These are phyloP conservation scores for Boletales sp. DNA, from an alignment of 768 basidiomycete genomes.

Conservation along the genomic window DNA sequence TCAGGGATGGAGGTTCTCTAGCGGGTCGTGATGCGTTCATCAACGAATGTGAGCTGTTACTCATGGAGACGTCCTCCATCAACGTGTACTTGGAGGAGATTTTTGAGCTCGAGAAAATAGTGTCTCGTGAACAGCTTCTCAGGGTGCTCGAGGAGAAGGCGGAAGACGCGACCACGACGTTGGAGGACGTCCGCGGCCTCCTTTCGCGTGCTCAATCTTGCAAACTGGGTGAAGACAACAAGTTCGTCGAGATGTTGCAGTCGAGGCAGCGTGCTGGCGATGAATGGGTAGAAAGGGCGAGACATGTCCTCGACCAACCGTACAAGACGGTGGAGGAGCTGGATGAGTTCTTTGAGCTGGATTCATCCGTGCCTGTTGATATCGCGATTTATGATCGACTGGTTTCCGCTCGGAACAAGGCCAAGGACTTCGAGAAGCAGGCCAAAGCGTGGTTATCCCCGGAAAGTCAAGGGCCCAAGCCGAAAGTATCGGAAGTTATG, in stretches of 20 bases:
- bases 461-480: conserved; percentile 51
- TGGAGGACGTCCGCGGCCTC: conserved; percentile 75
- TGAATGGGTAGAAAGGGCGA: conserved; percentile 75
- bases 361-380: conserved; percentile 68
- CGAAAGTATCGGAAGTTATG: conserved; percentile 66
- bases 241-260: conserved; percentile 60
- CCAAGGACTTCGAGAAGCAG: conserved; percentile 76
- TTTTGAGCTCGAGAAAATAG: conserved; percentile 71
- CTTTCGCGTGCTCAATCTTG: conserved; percentile 68
- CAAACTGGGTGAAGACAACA: conserved; percentile 61
- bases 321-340: conserved; percentile 75
- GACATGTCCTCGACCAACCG: conserved; percentile 60
- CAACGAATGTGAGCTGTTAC: conserved; percentile 66
- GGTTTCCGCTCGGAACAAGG: conserved; percentile 60
- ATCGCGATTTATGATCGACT: conserved; percentile 62
- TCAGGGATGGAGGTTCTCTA: conserved; percentile 40
- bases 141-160: conserved; percentile 71
- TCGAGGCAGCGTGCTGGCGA: conserved; percentile 63
- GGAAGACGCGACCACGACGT: conserved; percentile 60
- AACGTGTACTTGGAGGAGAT: conserved; percentile 86
- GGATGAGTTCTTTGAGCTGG: conserved; percentile 65
- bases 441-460: conserved; percentile 67
- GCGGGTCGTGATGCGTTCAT: conserved; percentile 56
- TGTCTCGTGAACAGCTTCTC: conserved; percentile 73
- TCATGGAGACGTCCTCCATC: conserved; percentile 67